Base-by-base conservation (phyloP, 352 stramenopile genomes). In the Aphanomyces invadans region DNA sequence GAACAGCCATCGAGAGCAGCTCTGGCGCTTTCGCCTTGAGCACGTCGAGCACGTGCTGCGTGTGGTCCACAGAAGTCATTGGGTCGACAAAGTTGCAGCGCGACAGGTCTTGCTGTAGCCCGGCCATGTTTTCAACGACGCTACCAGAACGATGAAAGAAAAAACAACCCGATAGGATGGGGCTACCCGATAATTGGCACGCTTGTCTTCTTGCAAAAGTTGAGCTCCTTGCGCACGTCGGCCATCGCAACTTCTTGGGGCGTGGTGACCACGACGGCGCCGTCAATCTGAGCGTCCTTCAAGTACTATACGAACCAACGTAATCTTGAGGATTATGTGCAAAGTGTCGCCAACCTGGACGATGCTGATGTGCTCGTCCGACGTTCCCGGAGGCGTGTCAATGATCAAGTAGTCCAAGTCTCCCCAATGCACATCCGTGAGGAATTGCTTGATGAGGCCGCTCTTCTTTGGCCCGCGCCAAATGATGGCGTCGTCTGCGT, bases 371-470 rank as follows among this genome's bases (percentile, higher is more conserved):
- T 99, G 97, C 74, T 99, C 97, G 72, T 99, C 97, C 33, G 92
- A 99, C 19, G 97, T 99, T 49, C 97, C 97, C 7, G 97, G 97
- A 3, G 97, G 97, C 69, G 97, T 99, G 78, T 99, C 85, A 21
- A 94, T 90, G n/a, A 99, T 78, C 44, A 99, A 74, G 74, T 99
- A 99, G 78, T 99, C 97, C 45, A 99, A 88, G 36, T 97, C 81
- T 19, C 97, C 97, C 97, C 97, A 99, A 79, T 99, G 94, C 15
- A 99, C 97, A 70, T 99, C 94, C 17, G 97, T 98, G 36, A 99
- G 84, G 76, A 99, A 99, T 80, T 99, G 97, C 81, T 99, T 98
- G 80, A 99, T 99, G 39, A 99, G 90, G 39, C 94, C 97, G 79
- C 98, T 99, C 80, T 99, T 99, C 76, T 98, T 94, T 11, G 97